Percentiles rank a stretch among this genome's conserved stretches.
Conservation (phyloP, 2,329 filamentous ascomycete species). For the Fusarium sp. region DNA sequence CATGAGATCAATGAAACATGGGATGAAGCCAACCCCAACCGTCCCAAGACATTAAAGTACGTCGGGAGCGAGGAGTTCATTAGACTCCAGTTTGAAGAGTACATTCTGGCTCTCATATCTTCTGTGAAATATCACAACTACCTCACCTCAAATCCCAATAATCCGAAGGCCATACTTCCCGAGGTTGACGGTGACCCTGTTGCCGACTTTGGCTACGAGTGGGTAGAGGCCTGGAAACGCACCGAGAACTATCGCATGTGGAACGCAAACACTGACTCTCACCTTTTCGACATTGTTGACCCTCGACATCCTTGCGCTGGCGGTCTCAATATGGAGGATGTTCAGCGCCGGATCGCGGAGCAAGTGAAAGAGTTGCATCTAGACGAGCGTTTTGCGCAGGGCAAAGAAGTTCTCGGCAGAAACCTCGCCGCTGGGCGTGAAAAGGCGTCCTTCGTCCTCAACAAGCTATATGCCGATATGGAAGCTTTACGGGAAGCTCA, state of each 20-base stretch:
- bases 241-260: slow-evolving; percentile 96
- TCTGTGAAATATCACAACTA: slow-evolving; percentile 90
- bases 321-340: slow-evolving; percentile 91
- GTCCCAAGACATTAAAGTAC: slow-evolving; percentile 95
- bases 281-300: slow-evolving; percentile 94
- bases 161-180: slow-evolving; percentile 72
- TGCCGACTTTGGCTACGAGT: slow-evolving; percentile 84
- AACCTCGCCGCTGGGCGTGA: slow-evolving; percentile 90
- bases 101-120: slow-evolving; percentile 88
- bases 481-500: slow-evolving; percentile 70
- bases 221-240: slow-evolving; percentile 86
- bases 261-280: slow-evolving; percentile 81
- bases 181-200: slow-evolving; percentile 87
- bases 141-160: slow-evolving; percentile 76
- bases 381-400: slow-evolving; percentile 88
- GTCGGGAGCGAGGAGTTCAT: slow-evolving; percentile 98
- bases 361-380: slow-evolving; percentile 95
- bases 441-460: slow-evolving; percentile 89
- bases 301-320: slow-evolving; percentile 94
- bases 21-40: slow-evolving; percentile 89
- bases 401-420: slow-evolving; percentile 86
- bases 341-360: slow-evolving; percentile 88
- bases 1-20: slow-evolving; percentile 96
- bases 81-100: slow-evolving; percentile 95
- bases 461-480: slow-evolving; percentile 90